Evolutionary conservation across 2,329 filamentous ascomycete species (phyloP), one percentile per base, ranked within the genome.

Genomic region (Ophiostoma sp.): DNA sequence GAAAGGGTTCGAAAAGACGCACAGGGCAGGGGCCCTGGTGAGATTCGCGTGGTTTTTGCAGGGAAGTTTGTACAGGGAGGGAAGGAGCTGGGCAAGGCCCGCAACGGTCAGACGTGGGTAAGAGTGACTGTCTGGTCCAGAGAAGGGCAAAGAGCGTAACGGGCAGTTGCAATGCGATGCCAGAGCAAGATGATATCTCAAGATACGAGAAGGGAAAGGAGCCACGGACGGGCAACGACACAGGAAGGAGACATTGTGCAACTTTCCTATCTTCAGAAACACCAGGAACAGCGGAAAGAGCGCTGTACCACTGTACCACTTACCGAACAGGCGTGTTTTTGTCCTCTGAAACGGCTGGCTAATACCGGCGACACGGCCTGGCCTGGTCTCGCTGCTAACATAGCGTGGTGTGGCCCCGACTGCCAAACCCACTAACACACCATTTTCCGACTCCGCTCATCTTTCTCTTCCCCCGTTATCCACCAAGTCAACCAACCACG

Each of bases 311-410:
- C 69, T 15, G 36, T 45, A 59, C 33, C 36, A 19, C 69, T 36
- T 25, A 70, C 68, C 48, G 55, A 50, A 42, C 39, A 42, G 70
- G 19, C 33, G 28, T 66, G 25, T 45, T 19, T 39, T 39, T 42
- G 42, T 11, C 57, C 70, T 50, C 64, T 72, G 70, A 68, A 72
- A 72, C 70, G 22, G 61, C 59, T 55, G 70, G 59, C 70, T 64
- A 71, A 50, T 71, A 52, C 22, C 70, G n/a, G 28, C 70, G 42
- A n/a, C 39, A 71, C 57, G 70, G 70, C 55, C 15, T 70, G 31
- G 50, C 22, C 33, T 59, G 69, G 52, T 25, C 69, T 70, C 31
- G 48, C n/a, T 55, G 48, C 52, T 36, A 36, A 42, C 69, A 66
- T 45, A 45, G 17, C 57, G 28, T 63, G 57, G 31, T 63, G 57